Base-by-base conservation (phyloP, 2,329 filamentous ascomycete genomes). In the Fusarium robinianum region DNA sequence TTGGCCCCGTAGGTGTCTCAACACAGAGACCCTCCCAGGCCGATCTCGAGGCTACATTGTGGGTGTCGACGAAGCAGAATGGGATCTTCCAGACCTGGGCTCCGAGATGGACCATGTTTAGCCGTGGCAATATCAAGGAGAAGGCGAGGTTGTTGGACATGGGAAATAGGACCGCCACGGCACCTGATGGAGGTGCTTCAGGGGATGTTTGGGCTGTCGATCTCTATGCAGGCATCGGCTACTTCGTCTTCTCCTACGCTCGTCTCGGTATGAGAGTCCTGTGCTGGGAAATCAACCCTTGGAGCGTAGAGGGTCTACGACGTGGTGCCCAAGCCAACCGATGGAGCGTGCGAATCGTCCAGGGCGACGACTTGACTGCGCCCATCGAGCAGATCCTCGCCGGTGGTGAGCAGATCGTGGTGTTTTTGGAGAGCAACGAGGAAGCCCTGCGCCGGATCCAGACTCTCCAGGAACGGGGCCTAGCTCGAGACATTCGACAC, bases 71-170 rank as follows among this genome's bases (percentile, higher is more conserved):
- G 5, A 81, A 77, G 38, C 90, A 96, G 64, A 88, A 90, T 61
- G 87, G 85, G 3, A 87, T 97, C 45, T 69, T 73, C 23, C 92
- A 97, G 71, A 84, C 79, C 2, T 97, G 91, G 91, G 87, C 90
- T 1, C 92, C 92, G 10, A 70, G 84, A 1, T 91, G 90, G 76
- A 95, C 90, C 17, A 96, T 96, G 91, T 97, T 97, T 66, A 90
- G 86, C 51, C 80, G 90, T 2, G 91, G 92, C 4, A 97, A 96
- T 67, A 75, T 96, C 46, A 87, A 84, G 36, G 92, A 97, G 69
- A 97, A 96, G 65, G 83, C 87, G 1, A 76, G 92, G 9, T 69
- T 96, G 2, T 68, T 95, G 5, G 64, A 61, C 0, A 83, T 83
- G 55, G 70, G 45, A 23, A 47, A 23, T 11, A 38, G 22, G 3